Base-by-base conservation (phyloP, 2,329 filamentous ascomycete species). In the Aspergillus proliferans region DNA sequence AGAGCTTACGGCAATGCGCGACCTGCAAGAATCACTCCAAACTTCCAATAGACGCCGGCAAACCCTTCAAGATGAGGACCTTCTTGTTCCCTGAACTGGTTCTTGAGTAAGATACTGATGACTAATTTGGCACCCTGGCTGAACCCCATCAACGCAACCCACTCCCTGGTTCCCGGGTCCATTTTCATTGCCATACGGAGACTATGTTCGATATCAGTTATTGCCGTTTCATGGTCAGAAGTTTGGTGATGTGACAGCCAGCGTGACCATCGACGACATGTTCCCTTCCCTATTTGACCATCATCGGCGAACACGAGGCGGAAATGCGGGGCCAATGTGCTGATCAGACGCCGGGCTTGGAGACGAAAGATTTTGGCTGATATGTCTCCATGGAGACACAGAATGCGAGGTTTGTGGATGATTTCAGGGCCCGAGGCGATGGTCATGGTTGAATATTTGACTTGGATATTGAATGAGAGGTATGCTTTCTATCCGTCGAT, bases 321-420 rank as follows among this genome's bases (percentile, higher is more conserved):
- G 66, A 89, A 88, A 42, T 76, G 68, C 6, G 76, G 65, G 41
- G 69, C 63, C 0, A 89, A 77, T 47, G 71, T 61, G 43, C 65
- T 62, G 47, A 73, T 70, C 6, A 82, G 66, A 4, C 72, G 72
- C 53, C 87, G 85, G 57, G 82, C 81, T 70, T 91, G 87, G 9
- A 78, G 66, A 52, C 77, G 72, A 72, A 90, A 90, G 64, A 89
- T 81, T 38, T 75, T 63, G n/a, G 78, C 83, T 60, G 86, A 89
- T 55, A 84, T 82, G 52, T 87, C 87, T 59, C 87, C 87, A 67
- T 91, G 87, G n/a, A 91, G 81, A 69, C 86, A 90, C 57, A 91
- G 83, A 57, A 91, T 82, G 51, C 86, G 83, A 3, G 86, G 86
- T 24, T 55, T 47, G 28, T 54, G 45, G 1, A 53, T 62, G 3